Evolutionary conservation across 129 eudicot genomes (phyloP), one percentile per base, ranked within the genome.

Genomic region (Pittosporum tobira): DNA sequence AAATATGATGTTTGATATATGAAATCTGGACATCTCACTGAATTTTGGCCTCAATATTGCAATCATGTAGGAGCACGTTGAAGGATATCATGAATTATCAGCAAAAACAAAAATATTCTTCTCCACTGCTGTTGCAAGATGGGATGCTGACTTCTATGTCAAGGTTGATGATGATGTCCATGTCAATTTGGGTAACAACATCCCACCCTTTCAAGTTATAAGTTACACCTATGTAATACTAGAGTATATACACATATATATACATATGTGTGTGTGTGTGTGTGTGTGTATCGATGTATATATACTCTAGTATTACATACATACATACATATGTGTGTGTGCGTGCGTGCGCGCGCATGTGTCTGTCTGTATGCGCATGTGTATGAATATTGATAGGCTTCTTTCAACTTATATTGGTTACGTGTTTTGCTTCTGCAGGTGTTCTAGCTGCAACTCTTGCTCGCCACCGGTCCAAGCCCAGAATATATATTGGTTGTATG

Each of bases 81-180:
- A 85, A 75, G 94, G 94, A 64, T 85, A 85, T 70, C 94, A 85
- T 59, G 94, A 85, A 69, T 54, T 85, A 57, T 75, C 94, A 55
- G 83, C 94, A 49, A 85, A 85, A 68, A 85, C 94, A 48, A 71
- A 76, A 29, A 85, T 63, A 50, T 85, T 75, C 74, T 85, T 85
- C 65, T 85, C 94, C 21, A 81, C 94, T 42, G 94, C 94, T 75
- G 83, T 75, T 19, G 86, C 85, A 51, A 81, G 67, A 74, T 85
- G 94, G 94, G 94, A 85, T 75, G 94, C 94, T 67, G 86, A 85
- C 61, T 85, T 81, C 61, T 85, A 85, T 62, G 81, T 85, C 51
- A 85, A 85, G 67, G 85, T 85, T 70, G 94, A 85, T 68, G 94
- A 85, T 64, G 94, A 85, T 73, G 94, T 85, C 34, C 94, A 85